phyloP scores from a whole-genome alignment of 2,329 filamentous ascomycete species.

The Parafenestella ontariensis region DNA sequence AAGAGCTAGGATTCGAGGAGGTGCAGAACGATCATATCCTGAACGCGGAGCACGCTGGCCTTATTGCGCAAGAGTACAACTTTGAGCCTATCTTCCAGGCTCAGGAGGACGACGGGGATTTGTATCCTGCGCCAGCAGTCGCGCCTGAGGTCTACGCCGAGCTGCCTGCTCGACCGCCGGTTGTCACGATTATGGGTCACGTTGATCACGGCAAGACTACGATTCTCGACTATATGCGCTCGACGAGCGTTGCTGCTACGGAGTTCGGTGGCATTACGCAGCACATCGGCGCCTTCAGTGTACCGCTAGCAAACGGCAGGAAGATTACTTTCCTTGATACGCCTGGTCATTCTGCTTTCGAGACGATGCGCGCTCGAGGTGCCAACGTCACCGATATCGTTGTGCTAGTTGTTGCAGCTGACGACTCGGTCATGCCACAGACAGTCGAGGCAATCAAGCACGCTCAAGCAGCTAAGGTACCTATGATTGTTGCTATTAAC shows the following conservation, averaged over 20 bases:
- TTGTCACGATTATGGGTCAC: slow-evolving; percentile 99
- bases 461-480: slow-evolving; percentile 83
- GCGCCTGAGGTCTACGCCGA: slow-evolving; percentile 64
- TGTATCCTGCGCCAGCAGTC: slow-evolving; percentile 67
- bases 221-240: slow-evolving; percentile 88
- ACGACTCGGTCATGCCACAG: slow-evolving; percentile 97
- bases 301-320: slow-evolving; percentile 81
- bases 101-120: slow-evolving; percentile 69
- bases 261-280: slow-evolving; percentile 98
- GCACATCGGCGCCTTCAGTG: slow-evolving; percentile 97
- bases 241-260: slow-evolving; percentile 86
- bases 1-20: slow-evolving; percentile 91
- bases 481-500: slow-evolving; percentile 97
- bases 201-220: slow-evolving; percentile 99
- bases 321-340: slow-evolving; percentile 97
- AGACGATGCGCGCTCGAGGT: slow-evolving; percentile 94
- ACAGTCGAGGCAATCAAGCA: slow-evolving; percentile 97
- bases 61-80: slow-evolving; percentile 92
- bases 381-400: slow-evolving; percentile 98
- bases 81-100: slow-evolving; percentile 81
- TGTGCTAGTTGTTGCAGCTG: slow-evolving; percentile 91
- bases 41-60: slow-evolving; percentile 85
- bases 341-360: slow-evolving; percentile 92
- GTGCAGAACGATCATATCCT: slow-evolving; percentile 83
- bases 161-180: slow-evolving; percentile 80